phyloP scores from a whole-genome alignment of 2,329 filamentous ascomycete species.

The Gnomoniopsis sp. region DNA sequence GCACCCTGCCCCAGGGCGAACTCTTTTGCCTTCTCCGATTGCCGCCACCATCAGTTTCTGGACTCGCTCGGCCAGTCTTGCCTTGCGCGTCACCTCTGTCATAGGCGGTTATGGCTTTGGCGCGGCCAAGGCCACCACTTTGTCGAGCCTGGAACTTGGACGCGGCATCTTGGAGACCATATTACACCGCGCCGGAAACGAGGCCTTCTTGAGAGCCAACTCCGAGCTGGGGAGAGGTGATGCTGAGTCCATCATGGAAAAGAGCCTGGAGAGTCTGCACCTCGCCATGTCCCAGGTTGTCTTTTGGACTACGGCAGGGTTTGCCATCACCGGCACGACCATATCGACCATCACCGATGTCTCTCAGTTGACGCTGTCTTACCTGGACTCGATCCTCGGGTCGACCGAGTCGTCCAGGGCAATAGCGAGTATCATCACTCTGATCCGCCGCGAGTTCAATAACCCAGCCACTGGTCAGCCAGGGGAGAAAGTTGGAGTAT shows the following conservation, averaged over 20 bases:
- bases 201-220: conserved; percentile 41
- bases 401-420: conserved; percentile 67
- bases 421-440: conserved; percentile 62
- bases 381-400: conserved; percentile 62
- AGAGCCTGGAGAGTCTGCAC: conserved; percentile 54
- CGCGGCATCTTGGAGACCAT: conserved; percentile 53
- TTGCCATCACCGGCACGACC: conserved; percentile 54
- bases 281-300: conserved; percentile 55
- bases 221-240: conserved; percentile 48
- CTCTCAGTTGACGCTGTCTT: conserved; percentile 55
- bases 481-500: conserved; percentile 57
- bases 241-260: conserved; percentile 54
- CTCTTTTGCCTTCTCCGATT: conserved; percentile 54
- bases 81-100: conserved; percentile 50
- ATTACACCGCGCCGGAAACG: conserved; percentile 48
- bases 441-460: conserved; percentile 62
- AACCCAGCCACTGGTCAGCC: conserved; percentile 58
- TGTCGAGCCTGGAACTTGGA: conserved; percentile 56
- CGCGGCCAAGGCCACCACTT: conserved; percentile 52
- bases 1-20: conserved; percentile 31
- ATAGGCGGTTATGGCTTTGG: conserved; percentile 50
- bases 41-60: conserved; percentile 59
- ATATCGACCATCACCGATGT: conserved; percentile 52
- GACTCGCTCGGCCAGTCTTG: conserved; percentile 56
- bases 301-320: conserved; percentile 60